Evolutionary conservation across 176 grass and related monocot genomes (phyloP), one percentile per base, ranked within the genome.

Genomic region (Otatea glauca): DNA sequence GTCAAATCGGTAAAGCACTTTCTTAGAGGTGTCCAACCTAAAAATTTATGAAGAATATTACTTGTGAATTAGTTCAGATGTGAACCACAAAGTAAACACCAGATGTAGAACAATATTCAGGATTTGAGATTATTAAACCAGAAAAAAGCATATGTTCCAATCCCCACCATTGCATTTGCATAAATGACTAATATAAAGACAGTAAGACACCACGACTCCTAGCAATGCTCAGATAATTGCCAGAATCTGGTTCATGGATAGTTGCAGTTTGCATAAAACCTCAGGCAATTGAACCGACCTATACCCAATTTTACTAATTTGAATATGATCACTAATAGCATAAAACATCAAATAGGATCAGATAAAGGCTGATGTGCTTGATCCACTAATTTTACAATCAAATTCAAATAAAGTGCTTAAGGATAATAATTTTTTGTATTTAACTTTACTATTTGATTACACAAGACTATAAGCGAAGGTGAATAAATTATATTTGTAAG

Each of bases 31-130:
- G 32, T 74, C 20, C 5, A 50, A 38, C 49, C 66, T 78, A 72
- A 83, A 27, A 25, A 37, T 12, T 65, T 42, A 20, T 65, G 66
- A 83, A 65, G 25, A 15, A 55, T 37, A 43, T 56, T 43, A 5
- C 18, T 78, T 83, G 45, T 51, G 73, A 79, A 84, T 18, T 66
- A 66, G 14, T 66, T 79, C 15, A 56, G 29, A 15, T 73, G 25
- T 24, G 72, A 65, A 42, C 41, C 7, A 9, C 44, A 45, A 6
- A 35, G 27, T 47, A 72, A 62, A 64, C 24, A 35, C 51, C 11
- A 41, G 16, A 51, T 77, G 29, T 3, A 60, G 32, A 15, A 29
- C 51, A 44, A 65, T 32, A 78, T 45, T 77, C 44, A 24, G 13
- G 35, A 56, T 71, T 68, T 9, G 25, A 65, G 15, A 27, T 47